Evolutionary conservation across 805 yeast genomes (phyloP).

Genomic region (Lachancea waltii): DNA sequence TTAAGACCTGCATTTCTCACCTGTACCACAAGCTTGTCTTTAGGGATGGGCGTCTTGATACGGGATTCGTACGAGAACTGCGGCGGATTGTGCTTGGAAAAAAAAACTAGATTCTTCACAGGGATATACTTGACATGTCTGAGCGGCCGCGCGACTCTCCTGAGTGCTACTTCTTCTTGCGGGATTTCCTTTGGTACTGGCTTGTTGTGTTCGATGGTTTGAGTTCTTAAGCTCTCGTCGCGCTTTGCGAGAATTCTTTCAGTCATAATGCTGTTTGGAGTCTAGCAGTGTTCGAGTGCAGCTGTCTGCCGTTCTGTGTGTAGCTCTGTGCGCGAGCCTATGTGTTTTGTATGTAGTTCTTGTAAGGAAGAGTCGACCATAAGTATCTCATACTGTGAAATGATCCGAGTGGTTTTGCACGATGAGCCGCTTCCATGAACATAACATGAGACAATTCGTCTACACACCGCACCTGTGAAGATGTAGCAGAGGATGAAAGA

Average conservation of each 20-base stretch:
- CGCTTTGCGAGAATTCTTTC: conserved; percentile 14
- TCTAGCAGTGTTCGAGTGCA: too few species aligned
- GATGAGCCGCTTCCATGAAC: not conserved
- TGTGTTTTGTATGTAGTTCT: not conserved
- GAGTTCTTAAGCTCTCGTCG: conserved; percentile 20
- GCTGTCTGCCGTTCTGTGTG: too few species aligned
- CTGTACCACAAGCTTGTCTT: conserved; percentile 48
- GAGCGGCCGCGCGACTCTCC: conserved; percentile 40
- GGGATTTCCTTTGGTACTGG: conserved; percentile 27
- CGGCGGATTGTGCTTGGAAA: conserved; percentile 34
- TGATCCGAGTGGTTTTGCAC: conserved; percentile 2
- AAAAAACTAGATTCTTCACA: conserved; percentile 40
- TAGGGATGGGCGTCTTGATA: conserved; percentile 43
- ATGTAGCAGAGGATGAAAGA: not conserved
- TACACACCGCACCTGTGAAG: not conserved
- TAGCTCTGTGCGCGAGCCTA: too few species aligned
- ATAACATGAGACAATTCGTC: not conserved
- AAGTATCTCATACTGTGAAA: not conserved
- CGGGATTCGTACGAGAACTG: conserved; percentile 48
- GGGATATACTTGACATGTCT: conserved; percentile 49
- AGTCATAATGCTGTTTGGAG: conserved; percentile 15
- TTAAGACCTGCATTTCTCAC: conserved; percentile 55
- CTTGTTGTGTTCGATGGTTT: conserved; percentile 13
- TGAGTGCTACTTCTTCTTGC: conserved; percentile 20
- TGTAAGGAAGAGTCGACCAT: not conserved